A percentile compares a stretch with the other conserved stretches of the same genome.
Conservation (phyloP, 225 moss, liverwort and hornwort species). For the Antitrichia curtipendula region DNA sequence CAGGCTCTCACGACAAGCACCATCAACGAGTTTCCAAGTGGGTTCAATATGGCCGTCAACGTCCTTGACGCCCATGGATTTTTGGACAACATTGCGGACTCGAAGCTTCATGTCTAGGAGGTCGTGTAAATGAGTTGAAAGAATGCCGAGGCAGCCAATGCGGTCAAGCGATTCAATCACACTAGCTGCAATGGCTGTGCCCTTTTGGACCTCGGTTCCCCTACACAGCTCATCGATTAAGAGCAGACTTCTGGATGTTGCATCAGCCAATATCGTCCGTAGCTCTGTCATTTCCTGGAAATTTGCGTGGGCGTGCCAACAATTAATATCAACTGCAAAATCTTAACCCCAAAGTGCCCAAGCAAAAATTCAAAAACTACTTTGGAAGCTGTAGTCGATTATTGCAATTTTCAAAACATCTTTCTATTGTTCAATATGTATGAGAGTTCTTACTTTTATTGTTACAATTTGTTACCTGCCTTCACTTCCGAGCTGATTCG, state of each 20-base stretch:
- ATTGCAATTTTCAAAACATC: not conserved
- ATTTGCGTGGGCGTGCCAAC: not conserved
- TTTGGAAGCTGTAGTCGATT: not conserved
- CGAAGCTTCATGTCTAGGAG: slow-evolving; percentile 77
- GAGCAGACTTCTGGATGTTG: slow-evolving; percentile 65
- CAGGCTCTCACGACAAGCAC: slow-evolving; percentile 82
- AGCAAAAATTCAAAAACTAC: not conserved
- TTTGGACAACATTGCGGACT: slow-evolving; percentile 54
- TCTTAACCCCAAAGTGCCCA: not conserved
- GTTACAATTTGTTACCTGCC: not conserved
- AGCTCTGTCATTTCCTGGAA: slow-evolving; percentile 92
- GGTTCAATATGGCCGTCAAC: slow-evolving; percentile 44
- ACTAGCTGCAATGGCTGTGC: slow-evolving; percentile 86
- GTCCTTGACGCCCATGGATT: slow-evolving; percentile 63
- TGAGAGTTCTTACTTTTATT: not conserved
- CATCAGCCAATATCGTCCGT: slow-evolving; percentile 66
- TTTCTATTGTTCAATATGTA: not conserved
- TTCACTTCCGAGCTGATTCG: not conserved
- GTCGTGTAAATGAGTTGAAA: slow-evolving; percentile 92
- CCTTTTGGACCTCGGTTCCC: slow-evolving; percentile 95
- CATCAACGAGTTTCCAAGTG: slow-evolving; percentile 85
- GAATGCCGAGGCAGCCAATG: slow-evolving; percentile 71
- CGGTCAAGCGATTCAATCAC: slow-evolving; percentile 81
- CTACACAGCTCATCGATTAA: slow-evolving; percentile 89
- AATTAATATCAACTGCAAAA: not conserved